phyloP scores from a whole-genome alignment of 495 filamentous ascomycete genomes.

The Melanomma pulvis-pyrius region DNA sequence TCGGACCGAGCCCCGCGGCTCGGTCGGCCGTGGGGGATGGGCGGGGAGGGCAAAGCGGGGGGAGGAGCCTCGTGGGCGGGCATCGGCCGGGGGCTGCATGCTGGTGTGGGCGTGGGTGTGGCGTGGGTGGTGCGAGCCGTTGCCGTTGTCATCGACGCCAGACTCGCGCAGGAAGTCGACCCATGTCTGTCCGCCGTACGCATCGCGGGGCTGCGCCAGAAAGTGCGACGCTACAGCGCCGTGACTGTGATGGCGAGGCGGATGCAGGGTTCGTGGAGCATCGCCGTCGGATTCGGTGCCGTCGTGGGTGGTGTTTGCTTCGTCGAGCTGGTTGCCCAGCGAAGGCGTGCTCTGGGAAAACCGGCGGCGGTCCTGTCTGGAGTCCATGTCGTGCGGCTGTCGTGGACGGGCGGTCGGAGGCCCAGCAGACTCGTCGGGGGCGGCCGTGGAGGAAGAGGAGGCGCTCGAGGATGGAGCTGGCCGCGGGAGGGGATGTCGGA shows the following conservation, averaged over 20 bases:
- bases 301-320: not conserved
- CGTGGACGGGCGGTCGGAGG: not conserved
- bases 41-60: conserved; percentile 6
- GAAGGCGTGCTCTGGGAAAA: not conserved
- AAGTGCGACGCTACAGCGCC: conserved; percentile 14
- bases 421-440: not conserved
- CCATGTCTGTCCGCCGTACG: conserved; percentile 19
- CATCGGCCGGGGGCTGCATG: not conserved
- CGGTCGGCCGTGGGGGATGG: not conserved
- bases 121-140: conserved; percentile 1
- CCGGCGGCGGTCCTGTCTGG: not conserved
- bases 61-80: not conserved
- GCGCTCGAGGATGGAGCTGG: not conserved
- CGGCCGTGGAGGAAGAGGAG: not conserved
- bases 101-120: not conserved
- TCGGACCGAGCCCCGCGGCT: not conserved
- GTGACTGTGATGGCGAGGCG: not conserved
- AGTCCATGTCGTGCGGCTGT: not conserved
- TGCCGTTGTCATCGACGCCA: not conserved
- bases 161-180: conserved; percentile 22
- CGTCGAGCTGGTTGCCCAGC: not conserved
- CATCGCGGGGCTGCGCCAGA: conserved; percentile 3
- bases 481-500: conserved; percentile 1
- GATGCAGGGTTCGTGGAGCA: not conserved
- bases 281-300: not conserved